Conservation (phyloP, 1,139 yeast genomes). For the Diutina mesorugosa region DNA sequence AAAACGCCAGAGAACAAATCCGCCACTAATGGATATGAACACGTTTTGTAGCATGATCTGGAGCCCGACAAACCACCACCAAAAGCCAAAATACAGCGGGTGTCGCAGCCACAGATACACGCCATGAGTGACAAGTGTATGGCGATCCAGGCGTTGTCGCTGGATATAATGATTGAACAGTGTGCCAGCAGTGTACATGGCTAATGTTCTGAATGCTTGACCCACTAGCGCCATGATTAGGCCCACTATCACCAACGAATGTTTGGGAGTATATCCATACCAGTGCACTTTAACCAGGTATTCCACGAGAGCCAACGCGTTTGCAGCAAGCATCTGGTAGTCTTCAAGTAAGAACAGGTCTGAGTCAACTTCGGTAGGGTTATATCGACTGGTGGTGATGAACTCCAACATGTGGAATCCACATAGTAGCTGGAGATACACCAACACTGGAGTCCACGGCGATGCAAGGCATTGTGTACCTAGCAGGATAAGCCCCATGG, state of each 20-base stretch:
- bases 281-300: not conserved
- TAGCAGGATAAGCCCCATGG: conserved; percentile 5
- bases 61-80: conserved; percentile 87
- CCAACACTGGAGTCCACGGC: conserved; percentile 13
- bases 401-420: conserved; percentile 76
- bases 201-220: conserved; percentile 52
- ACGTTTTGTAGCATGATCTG: conserved; percentile 56
- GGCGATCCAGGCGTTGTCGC: conserved; percentile 33
- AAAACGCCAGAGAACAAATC: conserved; percentile 45
- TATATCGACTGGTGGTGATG: conserved; percentile 62
- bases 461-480: conserved; percentile 2
- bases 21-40: conserved; percentile 30
- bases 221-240: conserved; percentile 38
- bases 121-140: conserved; percentile 59
- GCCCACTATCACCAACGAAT: conserved; percentile 23
- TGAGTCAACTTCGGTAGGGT: conserved; percentile 48
- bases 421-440: conserved; percentile 20
- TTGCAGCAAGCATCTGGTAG: conserved; percentile 4
- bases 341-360: conserved; percentile 74
- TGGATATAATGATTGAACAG: conserved; percentile 83
- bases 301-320: not conserved
- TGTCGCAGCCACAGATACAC: conserved; percentile 60
- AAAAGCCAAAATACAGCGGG: conserved; percentile 87
- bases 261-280: not conserved
- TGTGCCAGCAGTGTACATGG: conserved; percentile 80